Base-by-base conservation (phyloP, 257 asterid genomes). In the Solanum rostratum region DNA sequence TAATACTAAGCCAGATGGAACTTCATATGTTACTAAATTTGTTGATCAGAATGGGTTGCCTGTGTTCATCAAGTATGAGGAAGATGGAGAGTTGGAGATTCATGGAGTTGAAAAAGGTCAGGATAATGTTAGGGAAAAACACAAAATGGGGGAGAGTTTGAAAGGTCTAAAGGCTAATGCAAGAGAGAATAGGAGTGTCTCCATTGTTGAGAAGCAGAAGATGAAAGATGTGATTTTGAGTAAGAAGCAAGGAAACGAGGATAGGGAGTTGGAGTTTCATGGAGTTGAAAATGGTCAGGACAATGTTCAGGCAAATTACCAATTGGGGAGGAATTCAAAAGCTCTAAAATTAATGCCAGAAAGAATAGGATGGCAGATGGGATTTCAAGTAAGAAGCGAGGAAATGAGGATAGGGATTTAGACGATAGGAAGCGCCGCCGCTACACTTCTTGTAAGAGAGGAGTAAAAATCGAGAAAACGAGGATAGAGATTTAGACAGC, bases 11-110 rank as follows among this genome's bases (percentile, higher is more conserved):
- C 55, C 39, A 62, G 39, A 81, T 60, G 84, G 80, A 13, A 70
- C 55, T 2, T 81, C 89, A 7, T 87, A 59, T 52, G 85, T 84
- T 41, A 59, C 84, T 84, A 24, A 84, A 78, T 74, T 50, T 45
- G 37, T 33, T 33, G 83, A 53, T 68, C 55, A 29, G 14, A 86
- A 84, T 81, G 86, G 85, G 20, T 20, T 81, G 20, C 45, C 20
- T 5, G 50, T 46, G 45, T 33, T 10, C 37, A n/a, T 83, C 16
- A 83, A 83, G 84, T 88, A 86, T 63, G 88, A 79, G 27, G 46
- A 15, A 70, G 86, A 71, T 33, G 27, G 29, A 55, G 49, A 27
- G 80, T 74, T 43, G 80, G 46, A 63, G 43, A 62, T 20, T 18
- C 59, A 19, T 45, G 62, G 50, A 15, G 81, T 70, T 41, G 84